phyloP scores from a whole-genome alignment of 1,139 yeast species.

The Saccharomyces hybrid region DNA sequence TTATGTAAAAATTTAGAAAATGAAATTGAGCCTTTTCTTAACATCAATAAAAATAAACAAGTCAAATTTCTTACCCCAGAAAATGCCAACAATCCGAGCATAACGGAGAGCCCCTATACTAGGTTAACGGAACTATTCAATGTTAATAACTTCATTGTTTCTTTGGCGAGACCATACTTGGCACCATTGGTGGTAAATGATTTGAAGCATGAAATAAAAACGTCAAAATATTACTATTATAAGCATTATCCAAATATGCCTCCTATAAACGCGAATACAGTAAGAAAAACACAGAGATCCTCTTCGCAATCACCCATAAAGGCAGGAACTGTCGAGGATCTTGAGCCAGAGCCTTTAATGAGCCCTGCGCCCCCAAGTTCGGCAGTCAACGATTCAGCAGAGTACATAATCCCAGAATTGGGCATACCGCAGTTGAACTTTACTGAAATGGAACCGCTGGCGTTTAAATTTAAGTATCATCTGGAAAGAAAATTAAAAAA shows the following conservation, averaged over 20 bases:
- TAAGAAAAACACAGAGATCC: neutral
- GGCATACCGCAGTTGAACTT: slow-evolving; percentile 28
- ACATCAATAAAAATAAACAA: slow-evolving; percentile 18
- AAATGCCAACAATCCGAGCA: slow-evolving; percentile 32
- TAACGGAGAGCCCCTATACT: slow-evolving; percentile 65
- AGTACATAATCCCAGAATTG: slow-evolving; percentile 18
- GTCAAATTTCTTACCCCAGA: slow-evolving; percentile 41
- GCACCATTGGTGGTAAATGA: slow-evolving; percentile 86
- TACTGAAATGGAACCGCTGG: slow-evolving; percentile 39
- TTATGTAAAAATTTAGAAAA: slow-evolving; percentile 63
- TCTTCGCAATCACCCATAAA: neutral
- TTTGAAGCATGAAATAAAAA: slow-evolving; percentile 51
- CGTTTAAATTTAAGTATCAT: slow-evolving; percentile 38
- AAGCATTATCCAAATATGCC: slow-evolving; percentile 24
- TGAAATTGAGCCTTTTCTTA: slow-evolving; percentile 40
- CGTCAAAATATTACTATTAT: slow-evolving; percentile 32
- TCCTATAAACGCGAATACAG: neutral
- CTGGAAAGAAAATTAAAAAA: slow-evolving; percentile 34
- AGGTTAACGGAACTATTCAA: slow-evolving; percentile 85
- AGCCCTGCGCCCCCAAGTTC: neutral
- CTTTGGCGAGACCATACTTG: slow-evolving; percentile 85
- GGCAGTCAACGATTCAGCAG: slow-evolving; percentile 12
- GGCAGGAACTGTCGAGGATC: neutral
- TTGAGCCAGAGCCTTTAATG: neutral
- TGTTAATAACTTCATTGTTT: slow-evolving; percentile 84